phyloP scores from a whole-genome alignment of 495 filamentous ascomycete genomes.

The Sphaerosporella brunnea region DNA sequence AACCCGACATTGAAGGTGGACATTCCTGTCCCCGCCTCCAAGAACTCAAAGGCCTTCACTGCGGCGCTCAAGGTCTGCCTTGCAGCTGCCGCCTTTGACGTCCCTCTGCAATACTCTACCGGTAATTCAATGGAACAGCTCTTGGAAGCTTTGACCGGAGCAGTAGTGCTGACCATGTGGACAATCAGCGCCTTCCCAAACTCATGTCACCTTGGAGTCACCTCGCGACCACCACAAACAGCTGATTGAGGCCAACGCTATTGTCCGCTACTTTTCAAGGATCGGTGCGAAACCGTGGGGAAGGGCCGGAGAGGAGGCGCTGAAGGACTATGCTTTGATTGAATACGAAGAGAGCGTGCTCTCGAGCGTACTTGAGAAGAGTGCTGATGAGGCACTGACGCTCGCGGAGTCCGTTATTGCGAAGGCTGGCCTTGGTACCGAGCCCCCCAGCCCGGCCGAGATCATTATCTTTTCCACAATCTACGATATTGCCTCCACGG shows the following conservation, averaged over 20 bases:
- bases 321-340: slow-evolving; percentile 24
- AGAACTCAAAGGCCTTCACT: slow-evolving; percentile 18
- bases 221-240: slow-evolving; percentile 22
- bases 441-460: slow-evolving; percentile 20
- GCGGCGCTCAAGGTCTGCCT: slow-evolving; percentile 24
- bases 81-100: slow-evolving; percentile 20
- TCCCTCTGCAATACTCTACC: slow-evolving; percentile 19
- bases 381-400: not conserved
- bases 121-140: no score
- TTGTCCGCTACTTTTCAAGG: slow-evolving; percentile 24
- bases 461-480: slow-evolving; percentile 25
- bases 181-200: slow-evolving; percentile 15
- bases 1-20: slow-evolving; percentile 19
- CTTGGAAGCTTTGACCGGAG: no score
- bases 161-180: no score
- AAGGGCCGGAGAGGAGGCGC: slow-evolving; percentile 10
- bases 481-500: slow-evolving; percentile 16
- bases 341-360: slow-evolving; percentile 24
- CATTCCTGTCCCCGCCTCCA: slow-evolving; percentile 21
- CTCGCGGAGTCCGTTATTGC: slow-evolving; percentile 1
- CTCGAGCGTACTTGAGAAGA: not conserved
- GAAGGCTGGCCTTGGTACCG: not conserved
- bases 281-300: slow-evolving; percentile 18
- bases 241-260: slow-evolving; percentile 25
- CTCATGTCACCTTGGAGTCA: slow-evolving; percentile 15